These are phyloP conservation scores for Carex arenaria DNA, from an alignment of 202 grass and related monocot species.

Conservation along the genomic window DNA sequence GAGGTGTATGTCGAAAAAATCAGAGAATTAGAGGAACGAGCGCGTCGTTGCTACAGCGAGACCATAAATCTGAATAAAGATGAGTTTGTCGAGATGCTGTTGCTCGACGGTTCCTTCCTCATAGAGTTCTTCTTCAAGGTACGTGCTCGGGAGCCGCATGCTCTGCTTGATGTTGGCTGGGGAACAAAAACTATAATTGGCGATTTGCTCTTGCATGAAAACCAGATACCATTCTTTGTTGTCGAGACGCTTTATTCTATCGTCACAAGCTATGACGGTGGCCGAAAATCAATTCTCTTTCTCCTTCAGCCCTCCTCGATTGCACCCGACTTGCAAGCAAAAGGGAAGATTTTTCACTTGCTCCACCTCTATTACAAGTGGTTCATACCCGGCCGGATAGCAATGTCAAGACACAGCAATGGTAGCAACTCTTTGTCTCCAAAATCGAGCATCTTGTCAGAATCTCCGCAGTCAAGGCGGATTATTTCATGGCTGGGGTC, in stretches of 20 bases:
- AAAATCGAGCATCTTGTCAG: too few species aligned
- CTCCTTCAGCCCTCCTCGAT: constrained; percentile 43
- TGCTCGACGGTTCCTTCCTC: constrained; percentile 21
- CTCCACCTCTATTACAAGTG: constrained; percentile 72
- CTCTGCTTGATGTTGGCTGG: constrained; percentile 21
- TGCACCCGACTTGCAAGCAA: constrained; percentile 20
- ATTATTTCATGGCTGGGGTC: constrained; percentile 8
- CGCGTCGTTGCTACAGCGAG: constrained; percentile 47
- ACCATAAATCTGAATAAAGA: not conserved
- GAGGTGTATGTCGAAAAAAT: constrained; percentile 25
- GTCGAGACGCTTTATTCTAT: constrained; percentile 22
- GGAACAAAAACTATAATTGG: constrained; percentile 30
- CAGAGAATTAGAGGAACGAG: constrained; percentile 28
- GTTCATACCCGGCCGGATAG: constrained; percentile 42
- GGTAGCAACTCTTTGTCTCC: not conserved
- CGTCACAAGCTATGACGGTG: constrained; percentile 15
- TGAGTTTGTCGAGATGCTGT: constrained; percentile 18
- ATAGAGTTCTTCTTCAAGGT: constrained; percentile 17
- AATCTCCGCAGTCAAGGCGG: not conserved
- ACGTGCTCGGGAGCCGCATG: not conserved
- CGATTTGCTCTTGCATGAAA: constrained; percentile 16
- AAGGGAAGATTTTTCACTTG: constrained; percentile 56
- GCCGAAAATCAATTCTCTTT: constrained; percentile 22
- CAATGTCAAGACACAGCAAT: not conserved
- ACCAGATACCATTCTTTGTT: constrained; percentile 19